Evolutionary conservation across 106 monocot species (phyloP).

Genomic region (Xerophyta viscosa): DNA sequence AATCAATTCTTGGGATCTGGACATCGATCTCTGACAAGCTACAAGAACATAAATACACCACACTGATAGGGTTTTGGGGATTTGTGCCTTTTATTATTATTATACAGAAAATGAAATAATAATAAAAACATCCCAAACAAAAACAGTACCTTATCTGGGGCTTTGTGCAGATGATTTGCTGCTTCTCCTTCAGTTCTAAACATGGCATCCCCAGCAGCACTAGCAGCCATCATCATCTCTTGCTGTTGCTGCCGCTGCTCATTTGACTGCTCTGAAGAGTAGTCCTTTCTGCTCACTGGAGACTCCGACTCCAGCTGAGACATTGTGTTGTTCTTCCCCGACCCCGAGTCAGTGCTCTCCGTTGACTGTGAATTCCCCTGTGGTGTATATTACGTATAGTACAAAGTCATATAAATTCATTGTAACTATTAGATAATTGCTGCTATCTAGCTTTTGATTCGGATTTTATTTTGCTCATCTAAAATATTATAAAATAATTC

Average conservation of each 20-base stretch:
- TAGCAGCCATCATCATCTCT: constrained; percentile 20
- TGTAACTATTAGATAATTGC: no score
- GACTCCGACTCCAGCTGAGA: constrained; percentile 61
- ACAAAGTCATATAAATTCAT: no score
- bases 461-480: no score
- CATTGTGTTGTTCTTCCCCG: constrained; percentile 59
- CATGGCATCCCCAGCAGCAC: constrained; percentile 10
- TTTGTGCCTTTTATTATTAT: constrained; percentile 1
- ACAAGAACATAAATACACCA: no score
- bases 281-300: constrained; percentile 39
- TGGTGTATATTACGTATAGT: no score
- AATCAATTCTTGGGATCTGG: background rate
- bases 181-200: background rate
- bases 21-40: background rate
- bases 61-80: constrained; percentile 6
- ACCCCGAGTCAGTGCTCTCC: constrained; percentile 79
- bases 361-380: constrained; percentile 57
- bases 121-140: background rate
- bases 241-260: constrained; percentile 29
- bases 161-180: constrained; percentile 18
- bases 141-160: constrained; percentile 28
- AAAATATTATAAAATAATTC: no score
- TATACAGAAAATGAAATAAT: background rate
- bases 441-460: no score
- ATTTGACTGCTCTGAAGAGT: constrained; percentile 22